Evolutionary conservation across 2,329 filamentous ascomycete genomes (phyloP).

Genomic region (Trichophyton equinum): DNA sequence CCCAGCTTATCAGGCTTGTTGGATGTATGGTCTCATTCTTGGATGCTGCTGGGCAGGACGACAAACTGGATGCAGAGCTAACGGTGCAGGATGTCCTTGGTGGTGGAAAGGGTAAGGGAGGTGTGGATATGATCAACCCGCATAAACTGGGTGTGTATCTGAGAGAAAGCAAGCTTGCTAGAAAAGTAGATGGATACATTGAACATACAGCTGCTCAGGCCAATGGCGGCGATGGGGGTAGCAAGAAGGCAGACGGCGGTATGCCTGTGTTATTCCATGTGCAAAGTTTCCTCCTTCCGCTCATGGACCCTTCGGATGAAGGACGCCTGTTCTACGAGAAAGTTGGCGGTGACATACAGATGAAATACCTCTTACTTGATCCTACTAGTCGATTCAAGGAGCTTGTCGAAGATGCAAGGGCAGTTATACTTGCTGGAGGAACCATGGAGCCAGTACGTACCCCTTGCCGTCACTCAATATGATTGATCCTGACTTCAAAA

Average conservation of each 20-base stretch:
- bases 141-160: conserved; percentile 80
- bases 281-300: conserved; percentile 58
- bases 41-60: conserved; percentile 36
- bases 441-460: conserved; percentile 74
- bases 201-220: conserved; percentile 36
- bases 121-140: conserved; percentile 88
- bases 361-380: conserved; percentile 82
- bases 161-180: conserved; percentile 79
- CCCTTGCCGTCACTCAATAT: background rate
- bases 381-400: conserved; percentile 84
- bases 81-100: conserved; percentile 60
- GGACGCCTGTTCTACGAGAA: conserved; percentile 48
- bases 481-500: background rate
- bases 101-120: conserved; percentile 45
- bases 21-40: conserved; percentile 65
- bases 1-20: conserved; percentile 71
- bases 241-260: conserved; percentile 19
- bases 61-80: conserved; percentile 51
- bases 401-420: conserved; percentile 69
- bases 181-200: conserved; percentile 86
- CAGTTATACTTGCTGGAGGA: conserved; percentile 82
- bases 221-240: background rate
- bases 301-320: conserved; percentile 72
- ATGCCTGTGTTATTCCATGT: conserved; percentile 50
- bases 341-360: conserved; percentile 38